A percentile compares a stretch with the other conserved stretches of the same genome.
Evolutionary conservation across 306 rosid species (phyloP).

Genomic region (Cicer pinnatifidum): DNA sequence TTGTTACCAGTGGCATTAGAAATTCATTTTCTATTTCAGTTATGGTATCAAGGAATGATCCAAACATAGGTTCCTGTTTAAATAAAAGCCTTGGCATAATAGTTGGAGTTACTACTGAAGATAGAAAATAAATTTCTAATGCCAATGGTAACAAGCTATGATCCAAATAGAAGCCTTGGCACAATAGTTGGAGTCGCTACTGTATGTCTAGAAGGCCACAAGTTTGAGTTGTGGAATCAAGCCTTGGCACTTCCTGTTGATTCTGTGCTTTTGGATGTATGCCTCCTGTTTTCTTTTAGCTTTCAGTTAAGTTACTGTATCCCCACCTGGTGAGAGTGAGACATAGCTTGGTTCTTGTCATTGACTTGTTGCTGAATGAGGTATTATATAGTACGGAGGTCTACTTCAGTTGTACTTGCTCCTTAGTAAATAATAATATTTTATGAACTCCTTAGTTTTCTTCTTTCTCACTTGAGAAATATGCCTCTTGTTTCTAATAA

Average conservation of each 20-base stretch:
- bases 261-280: conserved; percentile 5
- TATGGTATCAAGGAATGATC: neutral
- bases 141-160: neutral
- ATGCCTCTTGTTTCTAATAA: conserved; percentile 39
- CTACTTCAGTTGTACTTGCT: conserved; percentile 34
- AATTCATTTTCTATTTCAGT: conserved; percentile 27
- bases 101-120: neutral
- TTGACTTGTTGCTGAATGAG: conserved; percentile 10
- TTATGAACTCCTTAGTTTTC: conserved; percentile 34
- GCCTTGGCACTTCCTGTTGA: neutral
- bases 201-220: neutral
- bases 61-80: no score
- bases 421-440: conserved; percentile 17
- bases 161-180: neutral
- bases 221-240: neutral
- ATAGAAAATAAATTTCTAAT: conserved; percentile 13
- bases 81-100: no score
- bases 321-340: conserved; percentile 6
- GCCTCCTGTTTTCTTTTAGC: conserved; percentile 16
- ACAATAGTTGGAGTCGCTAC: conserved; percentile 5
- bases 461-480: conserved; percentile 20
- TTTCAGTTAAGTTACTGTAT: conserved; percentile 4
- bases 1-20: neutral
- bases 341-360: neutral
- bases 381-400: conserved; percentile 12